Evolutionary conservation across 2,329 filamentous ascomycete species (phyloP), one percentile per base, ranked within the genome.

Genomic region (Penicillium corylophilum): DNA sequence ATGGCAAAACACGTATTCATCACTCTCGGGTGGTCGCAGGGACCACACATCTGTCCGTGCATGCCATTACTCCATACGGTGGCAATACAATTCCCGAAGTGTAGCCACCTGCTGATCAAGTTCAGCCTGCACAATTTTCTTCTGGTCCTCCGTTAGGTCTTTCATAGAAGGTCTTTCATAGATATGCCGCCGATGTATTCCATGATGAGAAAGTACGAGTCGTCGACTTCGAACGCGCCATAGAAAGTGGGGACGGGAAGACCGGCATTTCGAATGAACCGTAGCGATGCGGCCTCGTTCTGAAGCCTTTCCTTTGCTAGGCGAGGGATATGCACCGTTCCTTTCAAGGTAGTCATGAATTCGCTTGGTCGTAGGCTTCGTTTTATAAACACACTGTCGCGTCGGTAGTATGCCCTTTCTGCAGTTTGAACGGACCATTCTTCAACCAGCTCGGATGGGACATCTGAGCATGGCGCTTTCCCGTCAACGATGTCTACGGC

Each of bases 1-100:
- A 33, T 55, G 53, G 20, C 45, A 59, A 42, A 61, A 53, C n/a
- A 54, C 53, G 40, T 55, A 57, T 41, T 55, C 43, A 28, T 35
- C 16, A 36, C 44, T 28, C 35, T 49, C 20, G 35, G 33, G 38
- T 28, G 16, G 10, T 40, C 42, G 41, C 12, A 12, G 24, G 13
- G 44, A 35, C 50, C 47, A 53, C 2, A 9, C n/a, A 38, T 50
- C 39, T 48, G 8, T 46, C 39, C 4, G 33, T 23, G 2, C 5
- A n/a, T 12, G 8, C 3, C 46, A 55, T 53, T 5, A 44, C 48
- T 36, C 49, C 38, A 44, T 55, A 58, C 4, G 48, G 53, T 3
- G 53, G 55, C 13, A 58, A 31, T n/a, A 57, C 44, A 1, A 53
- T 48, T 10, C 53, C 53, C 5, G 49, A 48, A 58, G 47, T 5